Conservation (phyloP, 352 stramenopile species). For the Phytopythium litorale region DNA sequence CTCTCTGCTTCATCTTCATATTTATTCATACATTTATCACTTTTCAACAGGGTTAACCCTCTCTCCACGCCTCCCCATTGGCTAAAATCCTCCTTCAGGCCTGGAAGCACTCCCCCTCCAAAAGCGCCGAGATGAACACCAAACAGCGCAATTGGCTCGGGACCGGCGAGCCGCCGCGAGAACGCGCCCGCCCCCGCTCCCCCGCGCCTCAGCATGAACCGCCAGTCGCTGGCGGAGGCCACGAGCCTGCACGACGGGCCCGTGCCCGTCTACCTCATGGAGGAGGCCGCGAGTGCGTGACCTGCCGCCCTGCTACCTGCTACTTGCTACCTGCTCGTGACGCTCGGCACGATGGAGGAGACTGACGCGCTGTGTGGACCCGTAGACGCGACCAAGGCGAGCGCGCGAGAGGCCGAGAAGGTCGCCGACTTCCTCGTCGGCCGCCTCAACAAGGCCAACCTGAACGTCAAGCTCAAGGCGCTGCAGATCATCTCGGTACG, state of each 20-base stretch:
- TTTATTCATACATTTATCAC: no score
- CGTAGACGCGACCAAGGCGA: conserved; percentile 58
- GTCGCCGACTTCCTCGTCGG: conserved; percentile 74
- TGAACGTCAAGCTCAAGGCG: conserved; percentile 84
- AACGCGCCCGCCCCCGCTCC: background rate
- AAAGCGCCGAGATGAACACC: background rate
- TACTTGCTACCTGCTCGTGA: background rate
- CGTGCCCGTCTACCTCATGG: conserved; percentile 82
- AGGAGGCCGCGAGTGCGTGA: conserved; percentile 74
- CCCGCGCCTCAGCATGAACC: conserved; percentile 48
- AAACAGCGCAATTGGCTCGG: background rate
- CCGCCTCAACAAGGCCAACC: conserved; percentile 74
- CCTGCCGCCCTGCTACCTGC: background rate
- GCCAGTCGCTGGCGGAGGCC: conserved; percentile 71
- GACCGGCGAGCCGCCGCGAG: background rate
- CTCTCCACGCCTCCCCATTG: background rate
- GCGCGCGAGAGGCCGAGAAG: conserved; percentile 69
- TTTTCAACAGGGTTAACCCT: background rate
- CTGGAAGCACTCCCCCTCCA: background rate
- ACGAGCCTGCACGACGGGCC: conserved; percentile 81
- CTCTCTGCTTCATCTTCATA: no score
- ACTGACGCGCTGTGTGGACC: conserved; percentile 8
- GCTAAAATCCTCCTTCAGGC: background rate
- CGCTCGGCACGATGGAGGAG: background rate
- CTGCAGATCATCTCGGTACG: conserved; percentile 81